These are phyloP conservation scores for Yarrowia bubula DNA, from an alignment of 805 yeast species.

Conservation along the genomic window DNA sequence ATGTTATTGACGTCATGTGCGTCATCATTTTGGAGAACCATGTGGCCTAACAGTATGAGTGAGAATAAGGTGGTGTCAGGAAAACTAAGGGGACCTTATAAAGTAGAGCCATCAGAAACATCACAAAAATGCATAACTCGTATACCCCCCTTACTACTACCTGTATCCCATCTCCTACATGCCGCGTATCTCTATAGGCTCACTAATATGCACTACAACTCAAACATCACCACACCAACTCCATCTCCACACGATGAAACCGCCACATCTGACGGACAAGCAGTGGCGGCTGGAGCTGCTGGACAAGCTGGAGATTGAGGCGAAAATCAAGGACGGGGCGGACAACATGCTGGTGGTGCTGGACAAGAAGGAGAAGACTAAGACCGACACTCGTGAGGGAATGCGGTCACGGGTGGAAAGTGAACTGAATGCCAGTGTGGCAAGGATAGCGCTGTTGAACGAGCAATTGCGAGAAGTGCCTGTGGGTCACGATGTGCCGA, in stretches of 20 bases:
- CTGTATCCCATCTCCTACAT: too few relatives aligned
- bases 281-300: conserved; percentile 33
- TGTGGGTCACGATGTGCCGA: conserved; percentile 8
- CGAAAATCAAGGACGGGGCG: conserved; percentile 42
- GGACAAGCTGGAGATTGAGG: conserved; percentile 40
- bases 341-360: conserved; percentile 40
- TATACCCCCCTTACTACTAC: too few relatives aligned
- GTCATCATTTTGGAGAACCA: not conserved
- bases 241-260: conserved; percentile 23
- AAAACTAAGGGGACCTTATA: too few relatives aligned
- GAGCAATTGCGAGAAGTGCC: conserved; percentile 20
- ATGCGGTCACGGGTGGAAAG: conserved; percentile 32
- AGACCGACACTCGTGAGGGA: conserved; percentile 22
- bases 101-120: too few relatives aligned
- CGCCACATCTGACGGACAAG: conserved; percentile 28
- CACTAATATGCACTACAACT: too few relatives aligned
- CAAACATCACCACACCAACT: too few relatives aligned
- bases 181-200: not conserved
- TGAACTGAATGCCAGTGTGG: conserved; percentile 37
- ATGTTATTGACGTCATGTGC: not conserved
- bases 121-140: too few relatives aligned
- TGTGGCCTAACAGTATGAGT: not conserved
- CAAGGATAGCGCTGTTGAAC: conserved; percentile 33
- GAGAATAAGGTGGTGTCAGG: too few relatives aligned
- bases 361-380: conserved; percentile 27